A percentile compares a stretch with the other conserved stretches of the same genome.
Evolutionary conservation across 805 yeast genomes (phyloP).

Genomic region (Candida namnaoensis): DNA sequence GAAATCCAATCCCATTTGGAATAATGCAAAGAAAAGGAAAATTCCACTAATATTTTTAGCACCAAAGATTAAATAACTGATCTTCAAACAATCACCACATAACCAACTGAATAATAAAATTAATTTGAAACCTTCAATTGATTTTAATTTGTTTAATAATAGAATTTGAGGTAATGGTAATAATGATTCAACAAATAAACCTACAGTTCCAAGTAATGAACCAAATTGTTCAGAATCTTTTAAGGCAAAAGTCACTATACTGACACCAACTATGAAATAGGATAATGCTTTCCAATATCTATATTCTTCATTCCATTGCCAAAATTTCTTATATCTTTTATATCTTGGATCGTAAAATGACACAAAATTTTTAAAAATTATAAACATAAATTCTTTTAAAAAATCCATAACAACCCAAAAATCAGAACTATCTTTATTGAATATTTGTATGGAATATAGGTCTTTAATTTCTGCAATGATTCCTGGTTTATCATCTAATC

Average conservation of each 20-base stretch:
- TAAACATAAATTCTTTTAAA: conserved; percentile 5
- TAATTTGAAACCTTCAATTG: conserved; percentile 72
- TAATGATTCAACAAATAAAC: conserved; percentile 63
- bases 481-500: conserved; percentile 20
- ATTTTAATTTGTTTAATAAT: conserved; percentile 53
- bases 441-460: background rate
- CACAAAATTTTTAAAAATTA: conserved; percentile 29
- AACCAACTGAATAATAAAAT: conserved; percentile 78
- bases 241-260: conserved; percentile 30
- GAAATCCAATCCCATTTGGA: conserved; percentile 71
- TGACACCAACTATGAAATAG: conserved; percentile 7
- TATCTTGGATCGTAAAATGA: conserved; percentile 66
- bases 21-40: conserved; percentile 62
- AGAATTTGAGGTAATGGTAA: conserved; percentile 74
- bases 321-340: conserved; percentile 56
- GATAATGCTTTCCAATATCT: conserved; percentile 58
- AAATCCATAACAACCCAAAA: conserved; percentile 7
- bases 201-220: conserved; percentile 47
- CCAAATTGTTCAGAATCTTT: conserved; percentile 29
- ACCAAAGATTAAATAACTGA: conserved; percentile 67
- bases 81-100: conserved; percentile 78
- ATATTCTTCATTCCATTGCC: conserved; percentile 74
- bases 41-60: conserved; percentile 58
- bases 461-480: conserved; percentile 6
- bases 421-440: conserved; percentile 2